Evolutionary conservation across 163 green algal species (phyloP).

Genomic region (Chlorella variabilis): DNA sequence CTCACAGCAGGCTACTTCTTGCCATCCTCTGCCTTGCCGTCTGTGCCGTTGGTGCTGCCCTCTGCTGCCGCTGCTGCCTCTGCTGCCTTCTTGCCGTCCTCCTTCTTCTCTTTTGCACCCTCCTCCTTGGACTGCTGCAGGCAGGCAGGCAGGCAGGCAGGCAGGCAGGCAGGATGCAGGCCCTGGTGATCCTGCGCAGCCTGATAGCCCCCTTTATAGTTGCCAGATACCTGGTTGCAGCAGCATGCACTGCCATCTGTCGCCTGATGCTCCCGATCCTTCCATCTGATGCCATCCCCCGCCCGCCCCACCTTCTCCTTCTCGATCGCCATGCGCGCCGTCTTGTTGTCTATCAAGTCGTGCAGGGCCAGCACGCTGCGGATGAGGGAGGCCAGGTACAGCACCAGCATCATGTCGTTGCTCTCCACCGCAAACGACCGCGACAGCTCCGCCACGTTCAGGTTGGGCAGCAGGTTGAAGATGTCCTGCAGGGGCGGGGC

Average conservation of each 20-base stretch:
- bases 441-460: conserved; percentile 87
- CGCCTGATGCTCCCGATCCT: too few species aligned
- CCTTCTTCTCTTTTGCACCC: conserved; percentile 24
- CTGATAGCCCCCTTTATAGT: too few species aligned
- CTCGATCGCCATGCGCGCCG: conserved; percentile 33
- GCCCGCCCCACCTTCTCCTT: conserved; percentile 20
- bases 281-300: not conserved
- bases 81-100: conserved; percentile 20
- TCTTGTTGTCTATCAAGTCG: conserved; percentile 99
- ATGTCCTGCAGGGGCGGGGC: conserved; percentile 58
- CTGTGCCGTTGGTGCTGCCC: conserved; percentile 16
- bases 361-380: conserved; percentile 92
- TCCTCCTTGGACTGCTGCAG: conserved; percentile 51
- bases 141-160: not conserved
- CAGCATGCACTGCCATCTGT: too few species aligned
- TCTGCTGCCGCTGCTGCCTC: conserved; percentile 39
- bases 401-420: conserved; percentile 98
- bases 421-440: conserved; percentile 80
- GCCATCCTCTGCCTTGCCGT: conserved; percentile 43
- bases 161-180: not conserved
- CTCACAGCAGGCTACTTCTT: conserved; percentile 39
- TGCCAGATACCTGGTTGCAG: too few species aligned
- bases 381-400: conserved; percentile 95
- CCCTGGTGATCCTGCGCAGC: too few species aligned
- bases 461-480: conserved; percentile 97